phyloP scores from a whole-genome alignment of 305 asterid genomes.

The Solanum hybrid region DNA sequence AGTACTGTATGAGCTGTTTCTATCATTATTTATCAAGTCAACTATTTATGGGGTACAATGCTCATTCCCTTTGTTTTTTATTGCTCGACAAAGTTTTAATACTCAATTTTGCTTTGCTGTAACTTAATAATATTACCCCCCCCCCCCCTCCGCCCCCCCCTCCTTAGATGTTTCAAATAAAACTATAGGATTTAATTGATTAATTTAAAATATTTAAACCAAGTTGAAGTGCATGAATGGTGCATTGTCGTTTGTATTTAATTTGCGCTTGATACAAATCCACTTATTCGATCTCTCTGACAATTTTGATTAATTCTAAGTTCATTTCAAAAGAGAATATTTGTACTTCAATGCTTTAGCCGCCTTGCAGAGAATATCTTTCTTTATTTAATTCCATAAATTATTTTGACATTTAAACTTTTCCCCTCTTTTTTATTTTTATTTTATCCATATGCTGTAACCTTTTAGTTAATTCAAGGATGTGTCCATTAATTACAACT shows the following conservation, averaged over 20 bases:
- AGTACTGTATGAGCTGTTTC: conserved; percentile 24
- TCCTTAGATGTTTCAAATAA: not conserved
- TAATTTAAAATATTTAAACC: not conserved
- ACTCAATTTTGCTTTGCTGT: not conserved
- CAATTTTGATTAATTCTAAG: not conserved
- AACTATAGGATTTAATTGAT: not conserved
- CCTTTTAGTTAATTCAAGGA: not conserved
- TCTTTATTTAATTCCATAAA: not conserved
- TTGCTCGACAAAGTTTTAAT: not conserved
- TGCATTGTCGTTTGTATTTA: not conserved
- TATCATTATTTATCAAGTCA: conserved; percentile 15
- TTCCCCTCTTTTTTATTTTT: not conserved
- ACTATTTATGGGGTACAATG: conserved; percentile 13
- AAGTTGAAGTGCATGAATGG: conserved; percentile 5
- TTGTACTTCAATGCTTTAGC: not conserved
- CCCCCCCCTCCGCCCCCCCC: not conserved
- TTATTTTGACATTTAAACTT: not conserved
- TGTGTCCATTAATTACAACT: not conserved
- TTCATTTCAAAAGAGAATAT: not conserved
- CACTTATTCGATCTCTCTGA: not conserved
- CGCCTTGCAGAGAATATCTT: not conserved
- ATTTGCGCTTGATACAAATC: not conserved
- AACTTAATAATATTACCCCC: not conserved
- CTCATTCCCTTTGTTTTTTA: conserved; percentile 13
- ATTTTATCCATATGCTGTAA: not conserved